These are phyloP conservation scores for Aspergillus candidus DNA, from an alignment of 2,329 filamentous ascomycete species.

Conservation along the genomic window DNA sequence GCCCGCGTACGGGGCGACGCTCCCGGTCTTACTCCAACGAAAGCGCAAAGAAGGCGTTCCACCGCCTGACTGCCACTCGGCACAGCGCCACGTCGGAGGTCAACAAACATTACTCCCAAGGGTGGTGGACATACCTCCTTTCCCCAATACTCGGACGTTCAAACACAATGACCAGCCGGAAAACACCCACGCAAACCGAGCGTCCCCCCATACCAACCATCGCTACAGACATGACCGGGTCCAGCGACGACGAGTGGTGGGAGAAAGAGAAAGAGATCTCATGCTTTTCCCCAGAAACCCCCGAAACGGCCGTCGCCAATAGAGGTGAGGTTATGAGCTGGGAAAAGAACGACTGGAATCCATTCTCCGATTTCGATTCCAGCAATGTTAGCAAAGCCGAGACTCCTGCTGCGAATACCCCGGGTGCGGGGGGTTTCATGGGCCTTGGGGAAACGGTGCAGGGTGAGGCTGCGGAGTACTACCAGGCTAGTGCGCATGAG, in stretches of 20 bases:
- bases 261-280: slow-evolving; percentile 26
- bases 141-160: slow-evolving; percentile 40
- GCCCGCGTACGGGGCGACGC: slow-evolving; percentile 5
- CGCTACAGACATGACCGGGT: slow-evolving; percentile 10
- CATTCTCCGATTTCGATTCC: slow-evolving; percentile 12
- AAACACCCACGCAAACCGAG: slow-evolving; percentile 18
- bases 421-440: slow-evolving; percentile 14
- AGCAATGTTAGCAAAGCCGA: slow-evolving; percentile 3
- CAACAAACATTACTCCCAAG: slow-evolving; percentile 39
- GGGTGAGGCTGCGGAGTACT: slow-evolving; percentile 38
- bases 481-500: slow-evolving; percentile 42
- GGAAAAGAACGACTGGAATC: slow-evolving; percentile 14
- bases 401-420: not conserved
- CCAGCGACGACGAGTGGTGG: slow-evolving; percentile 24
- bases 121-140: slow-evolving; percentile 46
- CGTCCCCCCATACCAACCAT: slow-evolving; percentile 25
- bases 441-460: slow-evolving; percentile 23
- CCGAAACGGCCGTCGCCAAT: slow-evolving; percentile 16
- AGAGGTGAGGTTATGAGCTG: slow-evolving; percentile 13
- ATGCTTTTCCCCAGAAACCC: slow-evolving; percentile 27
- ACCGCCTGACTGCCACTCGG: slow-evolving; percentile 19
- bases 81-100: slow-evolving; percentile 32
- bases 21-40: slow-evolving; percentile 25
- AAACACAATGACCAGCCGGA: slow-evolving; percentile 27
- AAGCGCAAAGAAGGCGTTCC: slow-evolving; percentile 24